These are phyloP conservation scores for Exserohilum rostratum DNA, from an alignment of 2,329 filamentous ascomycete species.

Conservation along the genomic window DNA sequence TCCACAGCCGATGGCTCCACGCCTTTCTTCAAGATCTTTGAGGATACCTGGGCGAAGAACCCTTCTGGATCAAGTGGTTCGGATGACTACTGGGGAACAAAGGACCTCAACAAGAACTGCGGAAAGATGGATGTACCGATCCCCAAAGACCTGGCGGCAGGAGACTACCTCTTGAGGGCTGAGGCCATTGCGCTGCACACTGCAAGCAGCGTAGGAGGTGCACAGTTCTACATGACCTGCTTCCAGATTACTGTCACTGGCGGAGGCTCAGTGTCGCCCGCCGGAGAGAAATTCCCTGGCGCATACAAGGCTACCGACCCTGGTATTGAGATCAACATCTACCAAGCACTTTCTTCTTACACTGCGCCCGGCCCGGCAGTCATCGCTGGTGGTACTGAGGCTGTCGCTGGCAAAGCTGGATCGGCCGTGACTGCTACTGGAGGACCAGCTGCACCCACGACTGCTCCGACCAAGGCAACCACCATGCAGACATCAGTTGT, in stretches of 20 bases:
- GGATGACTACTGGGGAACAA: conserved; percentile 58
- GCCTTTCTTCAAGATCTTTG: conserved; percentile 64
- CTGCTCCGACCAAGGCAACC: conserved; percentile 13
- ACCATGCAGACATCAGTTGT: conserved; percentile 16
- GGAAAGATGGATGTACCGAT: conserved; percentile 60
- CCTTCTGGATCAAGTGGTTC: conserved; percentile 49
- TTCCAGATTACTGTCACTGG: conserved; percentile 67
- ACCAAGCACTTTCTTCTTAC: conserved; percentile 56
- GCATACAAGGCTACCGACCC: conserved; percentile 65
- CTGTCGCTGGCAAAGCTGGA: conserved; percentile 36
- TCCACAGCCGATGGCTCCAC: conserved; percentile 59
- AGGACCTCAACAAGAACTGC: conserved; percentile 54
- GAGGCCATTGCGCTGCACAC: conserved; percentile 66
- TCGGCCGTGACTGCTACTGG: conserved; percentile 27
- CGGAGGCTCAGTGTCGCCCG: conserved; percentile 54
- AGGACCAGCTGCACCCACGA: conserved; percentile 18
- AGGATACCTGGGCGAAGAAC: conserved; percentile 58
- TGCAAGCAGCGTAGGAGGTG: conserved; percentile 52
- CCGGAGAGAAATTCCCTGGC: conserved; percentile 57
- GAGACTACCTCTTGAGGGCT: conserved; percentile 57
- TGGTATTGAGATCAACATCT: conserved; percentile 68
- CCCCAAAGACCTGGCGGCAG: conserved; percentile 59
- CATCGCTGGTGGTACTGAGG: conserved; percentile 37
- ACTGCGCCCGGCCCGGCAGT: conserved; percentile 59
- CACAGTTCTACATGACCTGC: conserved; percentile 56